These are phyloP conservation scores for Diaporthe vaccinii DNA, from an alignment of 2,329 filamentous ascomycete species.

Conservation along the genomic window DNA sequence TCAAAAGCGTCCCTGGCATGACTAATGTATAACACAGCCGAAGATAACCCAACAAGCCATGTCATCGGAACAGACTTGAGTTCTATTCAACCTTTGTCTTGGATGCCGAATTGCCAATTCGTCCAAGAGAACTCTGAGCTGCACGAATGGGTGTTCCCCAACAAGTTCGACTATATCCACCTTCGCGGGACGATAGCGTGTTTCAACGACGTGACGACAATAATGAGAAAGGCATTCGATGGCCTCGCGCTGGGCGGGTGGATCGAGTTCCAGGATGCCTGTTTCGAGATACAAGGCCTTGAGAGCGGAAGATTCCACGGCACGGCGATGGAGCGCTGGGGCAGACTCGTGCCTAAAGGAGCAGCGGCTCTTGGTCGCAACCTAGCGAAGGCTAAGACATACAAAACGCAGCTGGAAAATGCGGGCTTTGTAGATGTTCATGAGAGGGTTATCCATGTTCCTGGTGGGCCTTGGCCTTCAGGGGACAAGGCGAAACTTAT, in stretches of 20 bases:
- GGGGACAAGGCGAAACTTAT: conserved; percentile 16
- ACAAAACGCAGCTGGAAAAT: conserved; percentile 11
- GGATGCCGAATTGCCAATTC: conserved; percentile 30
- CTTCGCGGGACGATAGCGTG: conserved; percentile 19
- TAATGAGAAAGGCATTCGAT: conserved; percentile 20
- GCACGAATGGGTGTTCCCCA: not conserved
- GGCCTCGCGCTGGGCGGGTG: conserved; percentile 19
- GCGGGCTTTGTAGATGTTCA: conserved; percentile 6
- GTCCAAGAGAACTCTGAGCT: conserved; percentile 19
- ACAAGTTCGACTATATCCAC: conserved; percentile 30
- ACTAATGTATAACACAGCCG: not conserved
- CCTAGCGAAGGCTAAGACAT: conserved; percentile 15
- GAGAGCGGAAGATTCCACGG: not conserved
- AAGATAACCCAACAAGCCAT: conserved; percentile 20
- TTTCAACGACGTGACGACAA: conserved; percentile 16
- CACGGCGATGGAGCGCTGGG: conserved; percentile 17
- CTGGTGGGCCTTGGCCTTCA: conserved; percentile 2
- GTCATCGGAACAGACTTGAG: conserved; percentile 21
- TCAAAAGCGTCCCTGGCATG: no score
- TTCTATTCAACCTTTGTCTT: conserved; percentile 13
- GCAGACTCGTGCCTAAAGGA: not conserved
- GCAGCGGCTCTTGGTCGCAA: not conserved
- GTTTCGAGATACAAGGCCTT: not conserved
- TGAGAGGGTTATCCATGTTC: conserved; percentile 8
- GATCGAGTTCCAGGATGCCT: conserved; percentile 26